Evolutionary conservation across 2,329 filamentous ascomycete genomes (phyloP).

Genomic region (Blastomyces percursus): DNA sequence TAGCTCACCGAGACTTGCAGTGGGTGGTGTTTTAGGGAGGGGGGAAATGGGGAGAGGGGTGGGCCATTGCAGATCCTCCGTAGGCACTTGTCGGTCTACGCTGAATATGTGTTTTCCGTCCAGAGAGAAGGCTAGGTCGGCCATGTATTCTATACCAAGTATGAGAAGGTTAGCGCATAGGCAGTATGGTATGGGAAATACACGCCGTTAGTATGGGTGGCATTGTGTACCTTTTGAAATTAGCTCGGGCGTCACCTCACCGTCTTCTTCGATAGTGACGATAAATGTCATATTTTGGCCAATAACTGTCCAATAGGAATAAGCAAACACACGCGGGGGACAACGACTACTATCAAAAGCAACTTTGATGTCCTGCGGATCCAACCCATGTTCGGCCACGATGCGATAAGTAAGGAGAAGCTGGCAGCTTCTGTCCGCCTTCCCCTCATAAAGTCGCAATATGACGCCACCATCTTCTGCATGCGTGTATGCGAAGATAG

Average conservation of each 20-base stretch:
- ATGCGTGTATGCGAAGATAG: slow-evolving; percentile 3
- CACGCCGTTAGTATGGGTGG: background rate
- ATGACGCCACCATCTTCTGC: slow-evolving; percentile 2
- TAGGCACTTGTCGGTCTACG: slow-evolving; percentile 5
- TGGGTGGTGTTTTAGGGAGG: background rate
- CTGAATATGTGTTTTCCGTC: slow-evolving; percentile 6
- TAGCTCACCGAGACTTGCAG: background rate
- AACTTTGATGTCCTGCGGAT: slow-evolving; percentile 6
- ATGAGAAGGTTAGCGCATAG: background rate
- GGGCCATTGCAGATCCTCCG: slow-evolving; percentile 1
- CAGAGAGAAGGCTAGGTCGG: slow-evolving; percentile 5
- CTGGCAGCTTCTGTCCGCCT: background rate
- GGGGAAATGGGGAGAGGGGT: background rate
- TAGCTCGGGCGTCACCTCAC: background rate
- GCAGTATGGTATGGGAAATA: background rate
- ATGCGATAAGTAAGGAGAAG: slow-evolving; percentile 1
- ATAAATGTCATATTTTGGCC: slow-evolving; percentile 2
- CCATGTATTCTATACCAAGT: slow-evolving; percentile 3
- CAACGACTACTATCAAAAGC: slow-evolving; percentile 2
- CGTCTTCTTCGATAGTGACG: slow-evolving; percentile 1
- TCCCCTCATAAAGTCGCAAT: slow-evolving; percentile 1
- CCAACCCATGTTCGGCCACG: background rate
- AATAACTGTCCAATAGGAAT: slow-evolving; percentile 5
- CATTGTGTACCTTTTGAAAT: slow-evolving; percentile 2
- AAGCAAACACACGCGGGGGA: slow-evolving; percentile 5